Conservation (phyloP, 73 alveolate species). For the Urostyla sp. region DNA sequence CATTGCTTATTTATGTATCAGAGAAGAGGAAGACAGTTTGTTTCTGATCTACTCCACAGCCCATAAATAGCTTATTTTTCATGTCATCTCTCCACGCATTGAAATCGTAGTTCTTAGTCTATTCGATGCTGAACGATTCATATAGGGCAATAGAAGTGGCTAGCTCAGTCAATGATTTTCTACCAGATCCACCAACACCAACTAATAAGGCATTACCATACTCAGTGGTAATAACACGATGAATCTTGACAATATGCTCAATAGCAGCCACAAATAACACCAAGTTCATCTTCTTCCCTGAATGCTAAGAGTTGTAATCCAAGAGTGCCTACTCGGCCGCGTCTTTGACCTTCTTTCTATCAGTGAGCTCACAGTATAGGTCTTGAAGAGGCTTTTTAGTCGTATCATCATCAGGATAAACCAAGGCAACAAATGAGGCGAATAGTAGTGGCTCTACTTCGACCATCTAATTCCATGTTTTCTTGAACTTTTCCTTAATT, state of each 20-base stretch:
- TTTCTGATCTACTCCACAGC: constrained; percentile 87
- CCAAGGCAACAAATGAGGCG: constrained; percentile 92
- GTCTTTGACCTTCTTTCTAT: constrained; percentile 75
- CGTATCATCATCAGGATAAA: constrained; percentile 83
- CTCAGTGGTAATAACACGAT: constrained; percentile 97
- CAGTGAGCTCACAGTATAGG: constrained; percentile 88
- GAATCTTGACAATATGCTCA: constrained; percentile 96
- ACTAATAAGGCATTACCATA: constrained; percentile 98
- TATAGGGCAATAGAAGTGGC: constrained; percentile 96
- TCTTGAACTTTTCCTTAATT: constrained; percentile 86
- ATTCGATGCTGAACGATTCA: constrained; percentile 85
- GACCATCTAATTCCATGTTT: constrained; percentile 90
- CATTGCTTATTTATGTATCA: constrained; percentile 97
- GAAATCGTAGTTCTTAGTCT: constrained; percentile 83
- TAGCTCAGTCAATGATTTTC: constrained; percentile 96
- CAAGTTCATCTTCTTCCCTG: constrained; percentile 92
- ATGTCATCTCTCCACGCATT: constrained; percentile 94
- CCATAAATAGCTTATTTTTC: constrained; percentile 79
- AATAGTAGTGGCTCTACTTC: constrained; percentile 90
- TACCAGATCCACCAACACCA: constrained; percentile 99
- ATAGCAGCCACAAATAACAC: constrained; percentile 99
- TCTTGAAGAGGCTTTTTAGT: constrained; percentile 77
- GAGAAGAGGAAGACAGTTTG: constrained; percentile 93
- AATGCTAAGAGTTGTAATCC: constrained; percentile 79
- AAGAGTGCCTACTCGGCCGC: constrained; percentile 53